These are phyloP conservation scores for Lepraria neglecta DNA, from an alignment of 495 filamentous ascomycete genomes.

Conservation along the genomic window DNA sequence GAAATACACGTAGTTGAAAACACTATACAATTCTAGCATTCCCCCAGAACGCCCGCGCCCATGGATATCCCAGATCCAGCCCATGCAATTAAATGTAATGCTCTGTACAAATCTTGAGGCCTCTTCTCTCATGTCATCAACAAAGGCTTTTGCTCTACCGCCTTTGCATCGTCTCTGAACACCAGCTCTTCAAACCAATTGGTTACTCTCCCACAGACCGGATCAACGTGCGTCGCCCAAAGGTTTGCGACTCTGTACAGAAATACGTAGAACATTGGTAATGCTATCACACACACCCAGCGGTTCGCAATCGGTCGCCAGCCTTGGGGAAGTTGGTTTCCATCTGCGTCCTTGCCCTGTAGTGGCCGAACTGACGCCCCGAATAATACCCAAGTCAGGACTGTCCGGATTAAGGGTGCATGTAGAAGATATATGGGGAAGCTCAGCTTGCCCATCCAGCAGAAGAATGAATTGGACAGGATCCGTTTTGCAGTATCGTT, in stretches of 20 bases:
- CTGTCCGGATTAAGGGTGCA: constrained; percentile 54
- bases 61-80: not conserved
- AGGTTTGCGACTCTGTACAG: constrained; percentile 51
- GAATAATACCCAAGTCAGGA: constrained; percentile 59
- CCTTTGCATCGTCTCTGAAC: constrained; percentile 50
- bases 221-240: constrained; percentile 60
- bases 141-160: constrained; percentile 36
- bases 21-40: not conserved
- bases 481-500: constrained; percentile 51
- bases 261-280: constrained; percentile 51
- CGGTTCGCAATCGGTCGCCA: constrained; percentile 37
- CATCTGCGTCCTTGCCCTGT: constrained; percentile 38
- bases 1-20: not conserved
- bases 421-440: constrained; percentile 66
- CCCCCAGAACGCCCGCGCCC: not conserved
- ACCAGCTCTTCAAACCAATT: constrained; percentile 50
- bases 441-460: constrained; percentile 59
- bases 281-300: constrained; percentile 43
- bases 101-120: not conserved
- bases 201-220: constrained; percentile 53
- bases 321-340: constrained; percentile 38
- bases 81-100: not conserved
- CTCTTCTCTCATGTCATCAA: constrained; percentile 17
- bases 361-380: constrained; percentile 48
- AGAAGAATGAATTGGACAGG: constrained; percentile 50